Evolutionary conservation across 805 yeast species (phyloP), one percentile per base, ranked within the genome.

Genomic region (Candida mattraensis): DNA sequence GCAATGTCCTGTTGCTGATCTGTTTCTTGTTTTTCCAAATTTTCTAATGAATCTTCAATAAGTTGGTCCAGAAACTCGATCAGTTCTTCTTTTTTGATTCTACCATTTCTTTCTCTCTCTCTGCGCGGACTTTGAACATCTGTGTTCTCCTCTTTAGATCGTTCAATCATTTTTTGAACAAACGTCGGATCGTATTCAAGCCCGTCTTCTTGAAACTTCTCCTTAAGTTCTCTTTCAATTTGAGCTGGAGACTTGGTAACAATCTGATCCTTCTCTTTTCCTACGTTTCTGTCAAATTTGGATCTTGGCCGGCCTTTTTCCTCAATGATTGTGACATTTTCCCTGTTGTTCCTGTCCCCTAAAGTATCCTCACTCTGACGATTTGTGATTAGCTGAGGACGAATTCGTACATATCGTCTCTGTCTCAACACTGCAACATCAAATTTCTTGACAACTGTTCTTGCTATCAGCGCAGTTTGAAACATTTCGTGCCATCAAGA

Each of bases 131-230:
- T 11, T 44, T 29, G 12, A 48, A 14, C 7, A 45, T 13, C 4
- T 42, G 27, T 18, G n/a, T 51, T 49, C 24, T 53, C 57, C 8
- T 43, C 36, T 13, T 46, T 30, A 1, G 61, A 48, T 24, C 48
- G 48, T 17, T 45, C 44, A 7, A 58, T 51, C 43, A 60, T 36
- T 14, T 41, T 27, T 23, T 58, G 53, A 3, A 50, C 56, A 43
- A 60, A 60, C 18, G 42, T 39, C 9, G 55, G 50, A 35, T 60
- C 64, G 18, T 48, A 49, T 5, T 60, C 64, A 12, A 58, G 27
- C 2, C 56, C 54, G 35, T 53, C 59, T 9, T 32, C 21, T 23
- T 41, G 37, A 28, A 60, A 58, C 23, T 43, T 44, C 10, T 31
- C 31, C 19, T 41, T 49, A 12, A 60, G 28, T 25, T 56, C 61